phyloP scores from a whole-genome alignment of 129 eudicot species.

The Erigeron canadensis region DNA sequence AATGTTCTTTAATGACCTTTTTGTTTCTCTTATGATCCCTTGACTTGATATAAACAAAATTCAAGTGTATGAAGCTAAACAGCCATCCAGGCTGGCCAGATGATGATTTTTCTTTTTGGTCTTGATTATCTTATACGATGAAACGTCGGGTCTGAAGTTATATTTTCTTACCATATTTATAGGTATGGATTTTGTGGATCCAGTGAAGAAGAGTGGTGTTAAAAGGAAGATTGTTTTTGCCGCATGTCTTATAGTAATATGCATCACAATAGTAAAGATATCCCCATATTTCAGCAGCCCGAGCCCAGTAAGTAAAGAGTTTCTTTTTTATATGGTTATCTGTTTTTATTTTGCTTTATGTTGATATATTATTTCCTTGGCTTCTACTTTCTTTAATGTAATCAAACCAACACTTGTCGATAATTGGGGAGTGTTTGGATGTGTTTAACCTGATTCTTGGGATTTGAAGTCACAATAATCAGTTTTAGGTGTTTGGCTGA shows the following conservation, averaged over 20 bases:
- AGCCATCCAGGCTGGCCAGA: conserved; percentile 24
- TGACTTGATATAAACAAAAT: conserved; percentile 21
- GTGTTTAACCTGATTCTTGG: not conserved
- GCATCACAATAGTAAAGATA: conserved; percentile 57
- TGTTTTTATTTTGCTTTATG: conserved; percentile 13
- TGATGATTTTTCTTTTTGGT: not conserved
- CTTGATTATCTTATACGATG: not conserved
- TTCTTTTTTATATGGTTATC: not conserved
- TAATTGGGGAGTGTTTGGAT: not conserved
- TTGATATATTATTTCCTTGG: not conserved
- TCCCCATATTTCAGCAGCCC: conserved; percentile 53
- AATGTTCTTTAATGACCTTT: conserved; percentile 20
- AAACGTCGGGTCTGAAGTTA: not conserved
- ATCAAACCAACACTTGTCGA: not conserved
- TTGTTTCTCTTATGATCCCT: conserved; percentile 5
- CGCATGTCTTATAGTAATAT: conserved; percentile 51
- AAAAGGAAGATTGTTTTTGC: conserved; percentile 56
- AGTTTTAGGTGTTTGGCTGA: not conserved
- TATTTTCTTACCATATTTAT: conserved; percentile 22
- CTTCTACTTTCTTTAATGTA: not conserved
- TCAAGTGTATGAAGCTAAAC: conserved; percentile 13
- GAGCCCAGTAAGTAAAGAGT: conserved; percentile 46
- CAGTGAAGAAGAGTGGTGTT: conserved; percentile 50
- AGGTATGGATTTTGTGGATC: conserved; percentile 76
- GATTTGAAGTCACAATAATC: not conserved